A percentile compares a stretch with the other conserved stretches of the same genome.
Evolutionary conservation across 2,329 filamentous ascomycete species (phyloP).

Genomic region (Fusarium pseudonygamai): DNA sequence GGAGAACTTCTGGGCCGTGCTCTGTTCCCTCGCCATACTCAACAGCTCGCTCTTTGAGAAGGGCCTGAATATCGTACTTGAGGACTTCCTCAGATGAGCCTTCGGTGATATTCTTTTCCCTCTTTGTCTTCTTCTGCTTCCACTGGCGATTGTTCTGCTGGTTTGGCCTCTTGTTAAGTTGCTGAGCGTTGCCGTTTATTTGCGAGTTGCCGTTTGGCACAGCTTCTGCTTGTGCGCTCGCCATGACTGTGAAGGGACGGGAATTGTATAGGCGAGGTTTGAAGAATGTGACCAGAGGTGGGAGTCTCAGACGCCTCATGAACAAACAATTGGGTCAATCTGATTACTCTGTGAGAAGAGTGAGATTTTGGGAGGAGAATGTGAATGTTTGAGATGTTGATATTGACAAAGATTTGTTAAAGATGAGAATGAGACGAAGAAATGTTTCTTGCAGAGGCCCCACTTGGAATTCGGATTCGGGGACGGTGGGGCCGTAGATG

Average conservation of each 20-base stretch:
- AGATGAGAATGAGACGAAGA: conserved; percentile 30
- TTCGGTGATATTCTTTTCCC: conserved; percentile 67
- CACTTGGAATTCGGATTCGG: conserved; percentile 29
- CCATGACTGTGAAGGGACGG: conserved; percentile 40
- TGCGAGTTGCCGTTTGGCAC: conserved; percentile 31
- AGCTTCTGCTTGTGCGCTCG: conserved; percentile 26
- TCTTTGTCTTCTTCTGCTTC: conserved; percentile 64
- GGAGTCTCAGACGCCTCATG: conserved; percentile 38
- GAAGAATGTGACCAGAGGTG: conserved; percentile 11
- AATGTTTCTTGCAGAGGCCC: conserved; percentile 36
- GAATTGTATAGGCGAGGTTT: conserved; percentile 26
- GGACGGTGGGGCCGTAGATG: conserved; percentile 7
- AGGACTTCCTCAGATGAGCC: conserved; percentile 75
- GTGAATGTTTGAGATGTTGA: neutral
- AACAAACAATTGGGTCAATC: neutral
- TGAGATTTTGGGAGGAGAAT: neutral
- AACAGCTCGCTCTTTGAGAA: conserved; percentile 57
- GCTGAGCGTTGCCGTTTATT: conserved; percentile 7
- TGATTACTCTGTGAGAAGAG: neutral
- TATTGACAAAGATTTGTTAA: conserved; percentile 15
- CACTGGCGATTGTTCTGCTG: conserved; percentile 37
- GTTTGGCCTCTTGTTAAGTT: conserved; percentile 41
- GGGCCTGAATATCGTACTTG: conserved; percentile 66
- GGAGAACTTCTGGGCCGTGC: conserved; percentile 55
- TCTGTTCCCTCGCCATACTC: conserved; percentile 43